A percentile compares a stretch with the other conserved stretches of the same genome.
phyloP scores from a whole-genome alignment of 1,284 basidiomycete species.

The Cryptococcus sp. region DNA sequence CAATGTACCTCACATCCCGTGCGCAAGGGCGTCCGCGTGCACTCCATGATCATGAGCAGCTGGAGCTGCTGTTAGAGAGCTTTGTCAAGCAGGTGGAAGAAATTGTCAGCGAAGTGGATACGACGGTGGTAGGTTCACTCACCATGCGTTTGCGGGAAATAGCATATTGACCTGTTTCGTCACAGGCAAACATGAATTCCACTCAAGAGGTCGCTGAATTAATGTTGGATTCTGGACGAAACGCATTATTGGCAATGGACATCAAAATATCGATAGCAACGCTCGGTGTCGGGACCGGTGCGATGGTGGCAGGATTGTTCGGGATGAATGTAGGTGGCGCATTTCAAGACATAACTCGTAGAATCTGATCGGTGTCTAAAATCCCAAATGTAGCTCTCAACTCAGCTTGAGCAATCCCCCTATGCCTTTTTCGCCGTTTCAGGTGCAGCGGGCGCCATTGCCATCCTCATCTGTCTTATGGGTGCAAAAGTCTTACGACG shows the following conservation, averaged over 20 bases:
- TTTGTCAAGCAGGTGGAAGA: slow-evolving; percentile 96
- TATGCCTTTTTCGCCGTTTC: slow-evolving; percentile 52
- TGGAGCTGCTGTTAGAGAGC: slow-evolving; percentile 88
- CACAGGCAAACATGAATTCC: slow-evolving; percentile 83
- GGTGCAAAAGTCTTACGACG: slow-evolving; percentile 44
- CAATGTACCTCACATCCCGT: slow-evolving; percentile 88
- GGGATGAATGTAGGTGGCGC: slow-evolving; percentile 90
- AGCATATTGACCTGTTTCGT: not conserved
- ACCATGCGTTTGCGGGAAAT: not conserved
- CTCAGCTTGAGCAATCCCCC: slow-evolving; percentile 48
- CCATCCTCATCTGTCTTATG: slow-evolving; percentile 42
- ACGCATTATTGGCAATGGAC: slow-evolving; percentile 86
- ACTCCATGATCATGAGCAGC: slow-evolving; percentile 81
- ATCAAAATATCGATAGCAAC: slow-evolving; percentile 93
- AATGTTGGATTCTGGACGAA: slow-evolving; percentile 94
- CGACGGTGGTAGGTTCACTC: slow-evolving; percentile 65
- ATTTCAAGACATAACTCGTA: not conserved
- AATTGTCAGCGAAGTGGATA: slow-evolving; percentile 88
- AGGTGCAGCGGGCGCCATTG: slow-evolving; percentile 39
- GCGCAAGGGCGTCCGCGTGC: slow-evolving; percentile 62
- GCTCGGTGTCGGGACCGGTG: slow-evolving; percentile 87
- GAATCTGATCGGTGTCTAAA: not conserved
- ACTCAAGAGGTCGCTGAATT: slow-evolving; percentile 98
- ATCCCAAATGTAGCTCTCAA: slow-evolving; percentile 36
- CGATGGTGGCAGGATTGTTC: slow-evolving; percentile 87